These are phyloP conservation scores for Tylopilus subfusipes DNA, from an alignment of 768 basidiomycete genomes.

Conservation along the genomic window DNA sequence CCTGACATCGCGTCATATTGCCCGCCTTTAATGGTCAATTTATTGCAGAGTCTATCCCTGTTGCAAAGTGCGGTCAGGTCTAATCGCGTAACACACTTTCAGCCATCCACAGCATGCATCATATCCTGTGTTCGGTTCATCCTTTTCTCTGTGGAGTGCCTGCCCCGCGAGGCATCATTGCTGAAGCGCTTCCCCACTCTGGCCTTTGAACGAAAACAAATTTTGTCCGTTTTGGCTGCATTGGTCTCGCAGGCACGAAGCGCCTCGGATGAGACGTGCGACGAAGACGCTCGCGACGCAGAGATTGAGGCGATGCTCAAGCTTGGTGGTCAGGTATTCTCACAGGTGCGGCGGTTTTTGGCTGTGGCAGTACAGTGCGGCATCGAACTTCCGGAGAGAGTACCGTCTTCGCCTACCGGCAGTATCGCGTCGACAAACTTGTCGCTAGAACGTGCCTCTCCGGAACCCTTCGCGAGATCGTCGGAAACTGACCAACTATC, in stretches of 20 bases:
- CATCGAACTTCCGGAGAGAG: slow-evolving; percentile 57
- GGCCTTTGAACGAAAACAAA: slow-evolving; percentile 73
- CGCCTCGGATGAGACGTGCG: slow-evolving; percentile 48
- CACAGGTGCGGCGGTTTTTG: slow-evolving; percentile 76
- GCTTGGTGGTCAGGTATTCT: slow-evolving; percentile 76
- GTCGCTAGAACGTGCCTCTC: slow-evolving; percentile 15
- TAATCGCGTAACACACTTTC: slow-evolving; percentile 80
- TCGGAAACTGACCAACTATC: slow-evolving; percentile 9
- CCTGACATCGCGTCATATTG: slow-evolving; percentile 60
- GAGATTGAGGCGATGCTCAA: slow-evolving; percentile 79
- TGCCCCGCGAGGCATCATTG: slow-evolving; percentile 75
- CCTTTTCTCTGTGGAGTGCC: slow-evolving; percentile 76
- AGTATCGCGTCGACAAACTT: slow-evolving; percentile 15
- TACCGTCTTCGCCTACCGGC: slow-evolving; percentile 30
- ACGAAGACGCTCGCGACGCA: slow-evolving; percentile 43
- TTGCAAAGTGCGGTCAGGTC: slow-evolving; percentile 80
- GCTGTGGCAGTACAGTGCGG: slow-evolving; percentile 73
- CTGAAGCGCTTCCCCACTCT: slow-evolving; percentile 65
- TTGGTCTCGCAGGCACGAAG: slow-evolving; percentile 79
- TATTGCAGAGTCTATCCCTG: slow-evolving; percentile 81
- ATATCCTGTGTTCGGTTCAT: slow-evolving; percentile 91
- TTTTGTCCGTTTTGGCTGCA: slow-evolving; percentile 75
- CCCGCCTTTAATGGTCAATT: slow-evolving; percentile 76
- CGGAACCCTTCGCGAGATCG: slow-evolving; percentile 12
- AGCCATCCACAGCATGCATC: slow-evolving; percentile 91